Evolutionary conservation across 1,284 basidiomycete species (phyloP).

Genomic region (Apiotrichum mycotoxinovorans): DNA sequence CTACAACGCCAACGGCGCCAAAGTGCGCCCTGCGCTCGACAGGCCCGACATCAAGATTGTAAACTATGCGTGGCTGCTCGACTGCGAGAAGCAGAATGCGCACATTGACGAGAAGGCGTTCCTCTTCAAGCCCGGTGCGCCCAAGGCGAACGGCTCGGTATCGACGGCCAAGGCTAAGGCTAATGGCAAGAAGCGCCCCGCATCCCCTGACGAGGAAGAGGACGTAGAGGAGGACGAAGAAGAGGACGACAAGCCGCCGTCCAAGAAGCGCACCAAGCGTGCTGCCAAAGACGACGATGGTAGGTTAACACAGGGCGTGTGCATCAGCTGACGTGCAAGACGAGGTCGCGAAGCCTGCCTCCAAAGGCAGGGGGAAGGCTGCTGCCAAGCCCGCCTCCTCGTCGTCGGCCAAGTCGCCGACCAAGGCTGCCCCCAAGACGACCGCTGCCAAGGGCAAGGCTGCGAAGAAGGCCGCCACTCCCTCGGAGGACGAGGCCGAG

Average conservation of each 20-base stretch:
- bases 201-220: background rate
- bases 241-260: constrained; percentile 6
- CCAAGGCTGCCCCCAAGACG: no score
- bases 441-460: constrained; percentile 7
- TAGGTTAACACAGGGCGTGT: background rate
- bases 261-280: constrained; percentile 11
- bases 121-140: background rate
- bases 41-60: constrained; percentile 1
- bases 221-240: constrained; percentile 2
- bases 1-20: constrained; percentile 18
- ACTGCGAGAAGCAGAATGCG: constrained; percentile 6
- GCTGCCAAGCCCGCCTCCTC: background rate
- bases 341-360: background rate
- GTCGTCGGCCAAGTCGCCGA: background rate
- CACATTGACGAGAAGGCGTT: constrained; percentile 7
- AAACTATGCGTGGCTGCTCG: constrained; percentile 15
- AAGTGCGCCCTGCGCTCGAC: background rate
- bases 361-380: constrained; percentile 6
- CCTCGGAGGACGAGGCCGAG: background rate
- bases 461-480: background rate
- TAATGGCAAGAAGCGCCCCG: constrained; percentile 13
- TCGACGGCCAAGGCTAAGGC: background rate
- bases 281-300: background rate
- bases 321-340: background rate
- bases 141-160: background rate